Evolutionary conservation across 108 stramenopile genomes (phyloP).

Genomic region (Cyclotella kingstonii): DNA sequence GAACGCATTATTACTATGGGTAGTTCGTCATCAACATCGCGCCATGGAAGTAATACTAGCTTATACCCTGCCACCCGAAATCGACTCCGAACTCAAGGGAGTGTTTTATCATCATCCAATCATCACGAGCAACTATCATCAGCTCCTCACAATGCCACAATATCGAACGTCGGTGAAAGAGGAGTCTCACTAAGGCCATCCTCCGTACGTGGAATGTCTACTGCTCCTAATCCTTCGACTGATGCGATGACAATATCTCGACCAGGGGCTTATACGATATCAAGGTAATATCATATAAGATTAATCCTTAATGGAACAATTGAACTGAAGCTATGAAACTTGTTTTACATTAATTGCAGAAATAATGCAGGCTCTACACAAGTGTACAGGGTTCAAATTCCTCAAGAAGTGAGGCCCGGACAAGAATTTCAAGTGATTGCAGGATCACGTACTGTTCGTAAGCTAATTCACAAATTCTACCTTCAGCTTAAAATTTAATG

Average conservation of each 20-base stretch:
- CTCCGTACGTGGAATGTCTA: background rate
- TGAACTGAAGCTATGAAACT: conserved; percentile 25
- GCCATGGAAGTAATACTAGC: background rate
- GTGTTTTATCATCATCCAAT: background rate
- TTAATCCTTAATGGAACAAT: background rate
- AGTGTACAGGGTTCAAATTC: conserved; percentile 83
- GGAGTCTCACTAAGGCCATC: too few species aligned
- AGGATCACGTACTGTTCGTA: conserved; percentile 53
- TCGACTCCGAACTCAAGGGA: conserved; percentile 5
- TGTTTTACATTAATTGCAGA: conserved; percentile 66
- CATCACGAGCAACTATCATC: background rate
- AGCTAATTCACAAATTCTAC: background rate
- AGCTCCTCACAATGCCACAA: background rate
- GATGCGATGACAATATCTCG: conserved; percentile 5
- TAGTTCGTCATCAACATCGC: conserved; percentile 28
- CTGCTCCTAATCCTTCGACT: background rate
- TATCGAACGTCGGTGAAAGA: background rate
- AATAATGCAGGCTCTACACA: conserved; percentile 60
- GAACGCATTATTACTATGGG: too few species aligned
- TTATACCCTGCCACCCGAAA: conserved; percentile 20
- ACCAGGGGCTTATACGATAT: conserved; percentile 21
- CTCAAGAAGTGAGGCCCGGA: conserved; percentile 62
- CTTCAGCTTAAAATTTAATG: background rate
- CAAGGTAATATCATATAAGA: too few species aligned
- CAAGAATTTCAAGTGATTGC: conserved; percentile 75